Evolutionary conservation across 305 asterid genomes (phyloP), one percentile per base, ranked within the genome.

Genomic region (Andrographis paniculata): DNA sequence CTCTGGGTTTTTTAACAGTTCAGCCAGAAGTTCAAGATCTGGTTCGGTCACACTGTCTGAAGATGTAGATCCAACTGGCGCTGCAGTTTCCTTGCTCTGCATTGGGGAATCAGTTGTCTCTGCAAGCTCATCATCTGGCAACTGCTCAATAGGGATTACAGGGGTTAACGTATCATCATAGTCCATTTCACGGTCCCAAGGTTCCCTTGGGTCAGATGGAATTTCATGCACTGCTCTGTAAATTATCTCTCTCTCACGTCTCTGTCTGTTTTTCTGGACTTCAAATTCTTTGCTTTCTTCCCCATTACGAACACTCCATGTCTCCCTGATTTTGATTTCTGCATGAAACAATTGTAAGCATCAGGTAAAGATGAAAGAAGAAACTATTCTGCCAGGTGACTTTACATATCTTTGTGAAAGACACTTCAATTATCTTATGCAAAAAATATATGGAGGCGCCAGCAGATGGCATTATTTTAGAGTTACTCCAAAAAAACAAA

Each of bases 171-270:
- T 56, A 61, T 91, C 99, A 19, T 91, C 99, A 20, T 76, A 74
- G 64, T 83, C 96, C 79, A 87, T 87, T 72, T 91, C 99, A 19
- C 59, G 78, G 73, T 91, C 99, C 99, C 99, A 91, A 6, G 99
- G 99, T 60, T 79, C 96, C 50, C 77, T 69, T 15, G 99, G 96
- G 61, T 91, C 47, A 11, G 71, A 57, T 1, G 96, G 96, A 48
- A 87, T 79, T 60, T 91, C 96, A 45, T 63, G 93, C 45, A 40
- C 15, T 49, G 76, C 48, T 67, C 78, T 73, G 74, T 83, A 87
- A 52, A 78, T 31, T 36, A 61, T 74, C 69, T 87, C 96, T 56
- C 74, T 77, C 69, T 91, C 99, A 1, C 99, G 89, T 24, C 59
- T 73, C 17, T 65, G 77, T 71, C 96, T 74, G 54, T 68, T 77